A percentile compares a stretch with the other conserved stretches of the same genome.
Conservation (phyloP, 2,329 filamentous ascomycete genomes). For the Diaporthe citriasiana region DNA sequence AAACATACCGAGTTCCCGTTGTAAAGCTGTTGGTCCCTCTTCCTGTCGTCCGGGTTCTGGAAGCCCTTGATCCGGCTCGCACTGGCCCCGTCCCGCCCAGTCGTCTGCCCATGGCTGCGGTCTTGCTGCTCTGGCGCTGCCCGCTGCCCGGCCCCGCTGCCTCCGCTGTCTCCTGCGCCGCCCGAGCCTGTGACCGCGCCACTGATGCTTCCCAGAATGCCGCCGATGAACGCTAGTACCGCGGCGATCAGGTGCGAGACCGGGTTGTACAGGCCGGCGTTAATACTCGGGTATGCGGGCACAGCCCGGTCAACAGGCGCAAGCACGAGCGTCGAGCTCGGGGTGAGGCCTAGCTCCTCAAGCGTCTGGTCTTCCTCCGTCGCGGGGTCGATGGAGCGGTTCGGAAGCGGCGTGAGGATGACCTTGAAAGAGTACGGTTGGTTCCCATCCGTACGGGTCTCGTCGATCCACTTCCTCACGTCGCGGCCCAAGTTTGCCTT, state of each 20-base stretch:
- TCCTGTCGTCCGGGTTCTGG: slow-evolving; percentile 66
- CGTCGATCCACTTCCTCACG: slow-evolving; percentile 84
- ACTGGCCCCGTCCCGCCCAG: slow-evolving; percentile 36
- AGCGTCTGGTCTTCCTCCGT: slow-evolving; percentile 79
- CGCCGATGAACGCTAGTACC: slow-evolving; percentile 47
- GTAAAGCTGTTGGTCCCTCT: slow-evolving; percentile 80
- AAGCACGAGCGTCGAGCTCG: slow-evolving; percentile 86
- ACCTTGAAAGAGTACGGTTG: slow-evolving; percentile 87
- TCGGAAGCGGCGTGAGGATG: slow-evolving; percentile 83
- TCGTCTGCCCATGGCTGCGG: slow-evolving; percentile 48
- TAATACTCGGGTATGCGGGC: slow-evolving; percentile 55
- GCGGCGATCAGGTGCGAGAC: slow-evolving; percentile 47
- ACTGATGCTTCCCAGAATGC: slow-evolving; percentile 33
- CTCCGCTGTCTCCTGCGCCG: background rate
- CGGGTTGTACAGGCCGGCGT: slow-evolving; percentile 46
- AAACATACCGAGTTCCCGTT: slow-evolving; percentile 91
- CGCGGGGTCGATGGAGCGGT: slow-evolving; percentile 77
- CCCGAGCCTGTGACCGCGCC: slow-evolving; percentile 42
- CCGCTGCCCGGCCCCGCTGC: slow-evolving; percentile 9
- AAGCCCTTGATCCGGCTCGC: slow-evolving; percentile 60
- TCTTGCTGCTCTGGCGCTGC: slow-evolving; percentile 12
- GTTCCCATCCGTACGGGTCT: slow-evolving; percentile 67
- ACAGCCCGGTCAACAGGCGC: slow-evolving; percentile 73
- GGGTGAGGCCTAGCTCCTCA: slow-evolving; percentile 78
- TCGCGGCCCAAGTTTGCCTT: slow-evolving; percentile 72